phyloP scores from a whole-genome alignment of 345 rosid genomes.

The Lepidium aucheri region DNA sequence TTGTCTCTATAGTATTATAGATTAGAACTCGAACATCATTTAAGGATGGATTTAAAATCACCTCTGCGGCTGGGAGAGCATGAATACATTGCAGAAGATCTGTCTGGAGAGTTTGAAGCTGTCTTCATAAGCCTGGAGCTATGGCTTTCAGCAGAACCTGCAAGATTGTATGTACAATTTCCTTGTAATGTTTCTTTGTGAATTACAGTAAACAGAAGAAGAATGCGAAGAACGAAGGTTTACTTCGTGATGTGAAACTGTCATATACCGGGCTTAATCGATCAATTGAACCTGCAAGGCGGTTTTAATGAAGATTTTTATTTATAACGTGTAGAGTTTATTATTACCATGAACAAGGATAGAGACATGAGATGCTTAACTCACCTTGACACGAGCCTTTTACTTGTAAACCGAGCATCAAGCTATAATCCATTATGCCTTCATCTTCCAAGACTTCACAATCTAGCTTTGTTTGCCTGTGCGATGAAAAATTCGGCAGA shows the following conservation, averaged over 20 bases:
- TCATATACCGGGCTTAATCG: slow-evolving; percentile 17
- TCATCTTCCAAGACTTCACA: slow-evolving; percentile 50
- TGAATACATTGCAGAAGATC: slow-evolving; percentile 29
- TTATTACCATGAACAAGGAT: background rate
- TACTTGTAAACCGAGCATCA: slow-evolving; percentile 41
- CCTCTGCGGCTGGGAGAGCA: slow-evolving; percentile 31
- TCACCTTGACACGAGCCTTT: slow-evolving; percentile 36
- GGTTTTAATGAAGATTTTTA: background rate
- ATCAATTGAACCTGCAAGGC: slow-evolving; percentile 20
- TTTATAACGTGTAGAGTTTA: background rate
- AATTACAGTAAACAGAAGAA: background rate
- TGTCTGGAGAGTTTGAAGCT: slow-evolving; percentile 21
- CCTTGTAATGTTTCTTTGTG: background rate
- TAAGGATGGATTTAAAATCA: background rate
- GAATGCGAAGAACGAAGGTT: background rate
- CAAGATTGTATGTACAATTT: background rate
- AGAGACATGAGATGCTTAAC: background rate
- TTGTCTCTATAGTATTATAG: background rate
- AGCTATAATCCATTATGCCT: slow-evolving; percentile 52
- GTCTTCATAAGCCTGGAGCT: slow-evolving; percentile 21
- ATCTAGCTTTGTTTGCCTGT: slow-evolving; percentile 53
- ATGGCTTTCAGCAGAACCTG: slow-evolving; percentile 25
- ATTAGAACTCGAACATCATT: background rate
- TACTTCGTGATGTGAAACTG: slow-evolving; percentile 26
- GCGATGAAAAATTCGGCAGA: background rate